These are phyloP conservation scores for Sclerospora graminicola DNA, from an alignment of 352 stramenopile species.

Conservation along the genomic window DNA sequence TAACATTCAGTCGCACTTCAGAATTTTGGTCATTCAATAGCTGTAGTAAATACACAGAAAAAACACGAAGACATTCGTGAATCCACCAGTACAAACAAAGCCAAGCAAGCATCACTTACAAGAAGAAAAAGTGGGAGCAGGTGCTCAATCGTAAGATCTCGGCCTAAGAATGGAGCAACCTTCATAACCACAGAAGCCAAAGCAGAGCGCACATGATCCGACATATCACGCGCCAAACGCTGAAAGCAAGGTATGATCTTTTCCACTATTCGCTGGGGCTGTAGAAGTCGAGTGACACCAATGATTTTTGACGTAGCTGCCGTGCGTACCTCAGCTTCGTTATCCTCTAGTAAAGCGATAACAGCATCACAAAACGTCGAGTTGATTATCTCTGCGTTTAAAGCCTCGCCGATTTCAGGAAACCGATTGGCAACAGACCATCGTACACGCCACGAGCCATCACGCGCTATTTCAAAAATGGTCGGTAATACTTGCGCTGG, in stretches of 20 bases:
- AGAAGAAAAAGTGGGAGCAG: conserved; percentile 92
- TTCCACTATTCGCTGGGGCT: conserved; percentile 58
- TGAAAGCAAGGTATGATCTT: conserved; percentile 81
- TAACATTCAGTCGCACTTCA: conserved; percentile 98
- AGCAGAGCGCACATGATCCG: conserved; percentile 93
- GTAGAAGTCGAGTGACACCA: conserved; percentile 40
- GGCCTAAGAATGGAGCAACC: conserved; percentile 88
- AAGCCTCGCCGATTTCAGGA: conserved; percentile 85
- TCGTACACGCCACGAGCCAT: conserved; percentile 97
- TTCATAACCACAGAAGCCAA: conserved; percentile 94
- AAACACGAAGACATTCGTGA: not conserved
- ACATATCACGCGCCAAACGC: conserved; percentile 93
- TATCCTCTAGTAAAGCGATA: conserved; percentile 93
- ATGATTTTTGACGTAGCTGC: conserved; percentile 88
- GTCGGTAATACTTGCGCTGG: conserved; percentile 82
- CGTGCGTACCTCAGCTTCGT: conserved; percentile 94
- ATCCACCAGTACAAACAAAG: not conserved
- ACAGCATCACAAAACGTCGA: conserved; percentile 79
- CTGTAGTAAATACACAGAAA: conserved; percentile 16
- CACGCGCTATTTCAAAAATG: conserved; percentile 87
- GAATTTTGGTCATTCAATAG: conserved; percentile 95
- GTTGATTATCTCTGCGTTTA: conserved; percentile 63
- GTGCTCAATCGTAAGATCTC: conserved; percentile 89
- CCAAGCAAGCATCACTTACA: conserved; percentile 25
- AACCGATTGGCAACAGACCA: conserved; percentile 98